Conservation (phyloP, 805 yeast species). For the Schwanniomyces sp. region DNA sequence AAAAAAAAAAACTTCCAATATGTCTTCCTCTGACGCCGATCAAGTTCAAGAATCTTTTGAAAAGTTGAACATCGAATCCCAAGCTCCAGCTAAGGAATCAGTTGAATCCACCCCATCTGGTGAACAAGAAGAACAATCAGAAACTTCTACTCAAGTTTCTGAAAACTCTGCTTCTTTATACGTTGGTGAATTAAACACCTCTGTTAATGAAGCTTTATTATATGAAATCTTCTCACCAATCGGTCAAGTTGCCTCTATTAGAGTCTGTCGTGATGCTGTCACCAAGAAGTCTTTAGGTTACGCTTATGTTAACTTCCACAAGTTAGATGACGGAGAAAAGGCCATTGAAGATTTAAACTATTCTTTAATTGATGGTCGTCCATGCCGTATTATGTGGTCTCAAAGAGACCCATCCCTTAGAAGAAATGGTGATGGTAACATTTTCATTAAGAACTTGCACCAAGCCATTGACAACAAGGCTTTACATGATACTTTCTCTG, state of each 20-base stretch:
- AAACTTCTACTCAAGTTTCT: conserved; percentile 38
- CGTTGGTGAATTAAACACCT: conserved; percentile 94
- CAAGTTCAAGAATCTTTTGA: conserved; percentile 49
- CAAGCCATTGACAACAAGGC: conserved; percentile 99
- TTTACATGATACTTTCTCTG: conserved; percentile 95
- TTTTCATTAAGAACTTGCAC: conserved; percentile 97
- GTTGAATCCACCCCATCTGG: conserved; percentile 28
- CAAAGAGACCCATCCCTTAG: conserved; percentile 97
- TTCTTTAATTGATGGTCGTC: conserved; percentile 87
- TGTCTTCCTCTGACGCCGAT: conserved; percentile 38
- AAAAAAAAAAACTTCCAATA: conserved; percentile 12
- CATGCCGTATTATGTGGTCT: conserved; percentile 99
- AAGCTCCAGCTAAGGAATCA: conserved; percentile 25
- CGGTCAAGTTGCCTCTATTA: conserved; percentile 94
- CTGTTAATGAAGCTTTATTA: conserved; percentile 90
- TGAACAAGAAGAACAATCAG: conserved; percentile 28
- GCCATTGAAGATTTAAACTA: conserved; percentile 97
- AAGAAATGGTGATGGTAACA: conserved; percentile 94
- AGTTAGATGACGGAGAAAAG: conserved; percentile 83
- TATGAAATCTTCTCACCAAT: conserved; percentile 93
- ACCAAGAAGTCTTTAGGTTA: conserved; percentile 96
- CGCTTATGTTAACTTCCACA: conserved; percentile 96
- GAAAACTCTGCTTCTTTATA: conserved; percentile 82
- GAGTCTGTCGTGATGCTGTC: conserved; percentile 98
- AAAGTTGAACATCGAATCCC: conserved; percentile 43